A percentile compares a stretch with the other conserved stretches of the same genome.
Conservation (phyloP, 1,284 basidiomycete genomes). For the Moesziomyces sp. region DNA sequence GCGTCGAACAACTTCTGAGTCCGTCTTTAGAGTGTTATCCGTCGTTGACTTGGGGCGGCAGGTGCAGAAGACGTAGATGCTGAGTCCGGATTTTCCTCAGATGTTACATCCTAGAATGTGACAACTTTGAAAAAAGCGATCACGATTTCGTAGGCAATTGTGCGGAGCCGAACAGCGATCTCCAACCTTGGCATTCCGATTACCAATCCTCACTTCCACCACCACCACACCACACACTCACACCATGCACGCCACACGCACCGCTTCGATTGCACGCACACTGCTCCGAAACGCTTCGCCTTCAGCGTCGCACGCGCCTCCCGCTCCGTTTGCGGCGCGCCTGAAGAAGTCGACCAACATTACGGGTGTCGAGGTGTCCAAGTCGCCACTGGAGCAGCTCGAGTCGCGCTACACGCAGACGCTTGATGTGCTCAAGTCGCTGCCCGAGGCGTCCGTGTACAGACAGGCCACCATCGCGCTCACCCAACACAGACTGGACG, state of each 20-base stretch:
- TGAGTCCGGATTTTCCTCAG: neutral
- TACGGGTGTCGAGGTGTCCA: slow-evolving; percentile 74
- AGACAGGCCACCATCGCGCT: slow-evolving; percentile 88
- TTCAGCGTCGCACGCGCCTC: slow-evolving; percentile 19
- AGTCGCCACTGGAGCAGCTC: slow-evolving; percentile 82
- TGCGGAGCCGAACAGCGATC: neutral
- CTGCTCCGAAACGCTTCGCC: slow-evolving; percentile 21
- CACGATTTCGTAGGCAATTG: neutral
- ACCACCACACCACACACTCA: slow-evolving; percentile 16
- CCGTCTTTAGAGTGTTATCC: too few relatives aligned
- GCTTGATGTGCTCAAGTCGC: slow-evolving; percentile 75
- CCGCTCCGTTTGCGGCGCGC: slow-evolving; percentile 21
- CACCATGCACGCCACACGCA: slow-evolving; percentile 30
- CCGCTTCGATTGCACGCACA: slow-evolving; percentile 2
- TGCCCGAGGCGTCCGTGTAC: slow-evolving; percentile 86
- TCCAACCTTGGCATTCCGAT: too few relatives aligned
- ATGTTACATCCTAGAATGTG: neutral
- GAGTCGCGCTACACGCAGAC: slow-evolving; percentile 81
- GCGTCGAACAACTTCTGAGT: too few relatives aligned
- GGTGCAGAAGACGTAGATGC: too few relatives aligned
- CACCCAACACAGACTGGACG: slow-evolving; percentile 81
- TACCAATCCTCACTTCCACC: too few relatives aligned
- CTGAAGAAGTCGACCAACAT: slow-evolving; percentile 77
- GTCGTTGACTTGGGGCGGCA: too few relatives aligned
- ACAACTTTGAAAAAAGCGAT: neutral